phyloP scores from a whole-genome alignment of 2,329 filamentous ascomycete species.

The Cercospora brassicicola region DNA sequence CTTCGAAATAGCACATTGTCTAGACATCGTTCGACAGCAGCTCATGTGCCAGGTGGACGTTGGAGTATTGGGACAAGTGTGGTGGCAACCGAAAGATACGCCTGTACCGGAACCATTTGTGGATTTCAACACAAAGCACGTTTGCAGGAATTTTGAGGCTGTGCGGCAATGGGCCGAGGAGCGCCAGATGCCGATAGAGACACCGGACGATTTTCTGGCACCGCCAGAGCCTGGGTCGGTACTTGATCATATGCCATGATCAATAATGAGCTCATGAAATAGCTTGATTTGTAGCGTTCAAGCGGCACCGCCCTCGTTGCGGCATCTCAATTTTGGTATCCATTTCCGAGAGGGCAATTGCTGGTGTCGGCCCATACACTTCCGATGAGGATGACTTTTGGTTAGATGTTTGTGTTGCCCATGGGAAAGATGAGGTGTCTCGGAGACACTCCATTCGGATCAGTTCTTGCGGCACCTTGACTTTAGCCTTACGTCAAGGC shows the following conservation, averaged over 20 bases:
- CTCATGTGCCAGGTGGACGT: slow-evolving; percentile 65
- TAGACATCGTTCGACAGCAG: slow-evolving; percentile 64
- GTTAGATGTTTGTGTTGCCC: not conserved
- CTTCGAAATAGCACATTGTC: slow-evolving; percentile 54
- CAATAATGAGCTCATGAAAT: not conserved
- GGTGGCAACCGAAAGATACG: slow-evolving; percentile 50
- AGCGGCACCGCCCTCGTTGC: not conserved
- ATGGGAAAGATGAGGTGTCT: slow-evolving; percentile 1
- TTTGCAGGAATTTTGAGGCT: slow-evolving; percentile 59
- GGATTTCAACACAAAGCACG: slow-evolving; percentile 63
- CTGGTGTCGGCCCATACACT: not conserved
- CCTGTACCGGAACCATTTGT: slow-evolving; percentile 53
- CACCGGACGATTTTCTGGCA: slow-evolving; percentile 24
- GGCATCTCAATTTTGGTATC: not conserved
- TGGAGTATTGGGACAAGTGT: slow-evolving; percentile 62
- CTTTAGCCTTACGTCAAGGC: not conserved
- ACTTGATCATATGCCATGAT: slow-evolving; percentile 20
- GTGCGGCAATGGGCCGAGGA: slow-evolving; percentile 56
- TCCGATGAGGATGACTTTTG: not conserved
- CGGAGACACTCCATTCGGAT: not conserved
- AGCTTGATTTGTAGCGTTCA: not conserved
- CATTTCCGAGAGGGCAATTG: not conserved
- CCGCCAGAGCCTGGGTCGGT: slow-evolving; percentile 20
- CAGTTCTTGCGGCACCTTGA: not conserved
- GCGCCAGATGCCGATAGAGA: slow-evolving; percentile 51